Evolutionary conservation across 495 filamentous ascomycete species (phyloP).

Genomic region (Penicillium ochrochloron): DNA sequence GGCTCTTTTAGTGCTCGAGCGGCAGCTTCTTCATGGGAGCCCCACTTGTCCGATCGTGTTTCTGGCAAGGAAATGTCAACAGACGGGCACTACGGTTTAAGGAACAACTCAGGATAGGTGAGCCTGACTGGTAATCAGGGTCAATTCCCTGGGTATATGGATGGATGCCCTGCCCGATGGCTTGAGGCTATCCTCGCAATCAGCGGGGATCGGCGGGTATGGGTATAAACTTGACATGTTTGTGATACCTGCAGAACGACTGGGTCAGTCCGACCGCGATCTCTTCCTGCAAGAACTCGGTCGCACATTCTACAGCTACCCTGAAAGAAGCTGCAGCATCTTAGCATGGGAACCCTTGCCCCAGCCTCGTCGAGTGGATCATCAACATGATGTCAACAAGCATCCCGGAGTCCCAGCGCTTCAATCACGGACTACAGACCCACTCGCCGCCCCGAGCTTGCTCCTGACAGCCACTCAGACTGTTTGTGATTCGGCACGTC

Average conservation of each 20-base stretch:
- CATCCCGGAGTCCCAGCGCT: slow-evolving; percentile 12
- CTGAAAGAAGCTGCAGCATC: background rate
- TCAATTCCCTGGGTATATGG: slow-evolving; percentile 15
- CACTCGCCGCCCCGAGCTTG: slow-evolving; percentile 14
- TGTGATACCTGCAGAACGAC: slow-evolving; percentile 11
- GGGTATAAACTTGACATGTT: slow-evolving; percentile 21
- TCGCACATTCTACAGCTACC: background rate
- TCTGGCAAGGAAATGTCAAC: slow-evolving; percentile 17
- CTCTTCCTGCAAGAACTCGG: background rate
- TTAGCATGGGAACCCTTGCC: slow-evolving; percentile 8
- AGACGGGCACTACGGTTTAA: background rate
- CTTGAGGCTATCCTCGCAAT: slow-evolving; percentile 20
- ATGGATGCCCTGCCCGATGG: slow-evolving; percentile 8
- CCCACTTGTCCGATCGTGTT: slow-evolving; percentile 22
- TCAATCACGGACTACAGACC: slow-evolving; percentile 11
- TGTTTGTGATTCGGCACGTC: background rate
- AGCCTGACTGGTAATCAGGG: slow-evolving; percentile 18
- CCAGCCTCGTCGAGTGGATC: slow-evolving; percentile 9
- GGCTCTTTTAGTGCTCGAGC: slow-evolving; percentile 15
- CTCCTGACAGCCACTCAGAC: slow-evolving; percentile 18
- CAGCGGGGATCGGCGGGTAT: slow-evolving; percentile 25
- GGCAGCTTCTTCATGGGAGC: slow-evolving; percentile 17
- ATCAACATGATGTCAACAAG: slow-evolving; percentile 27
- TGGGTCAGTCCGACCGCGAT: slow-evolving; percentile 3
- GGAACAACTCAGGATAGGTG: background rate